Percentiles rank a stretch among this genome's conserved stretches.
These are phyloP conservation scores for Terfezia boudieri DNA, from an alignment of 495 filamentous ascomycete genomes.

Conservation along the genomic window DNA sequence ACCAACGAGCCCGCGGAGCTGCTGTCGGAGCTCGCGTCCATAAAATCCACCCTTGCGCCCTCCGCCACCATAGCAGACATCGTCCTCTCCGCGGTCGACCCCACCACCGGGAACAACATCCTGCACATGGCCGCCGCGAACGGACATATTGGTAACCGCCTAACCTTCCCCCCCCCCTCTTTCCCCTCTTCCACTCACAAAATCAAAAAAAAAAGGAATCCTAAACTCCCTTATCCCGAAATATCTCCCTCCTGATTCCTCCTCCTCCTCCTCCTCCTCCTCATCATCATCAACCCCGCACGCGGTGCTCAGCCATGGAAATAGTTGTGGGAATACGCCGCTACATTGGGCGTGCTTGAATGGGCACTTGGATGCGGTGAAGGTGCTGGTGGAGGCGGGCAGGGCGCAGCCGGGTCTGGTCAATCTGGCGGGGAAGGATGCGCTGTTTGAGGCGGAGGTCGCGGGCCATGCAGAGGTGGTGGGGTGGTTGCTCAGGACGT, in stretches of 20 bases:
- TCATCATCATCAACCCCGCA: too few species aligned
- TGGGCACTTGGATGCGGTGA: constrained; percentile 59
- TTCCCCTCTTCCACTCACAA: constrained; percentile 40
- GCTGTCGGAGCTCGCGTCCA: constrained; percentile 27
- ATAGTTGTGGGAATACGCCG: constrained; percentile 64
- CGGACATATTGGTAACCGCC: constrained; percentile 49
- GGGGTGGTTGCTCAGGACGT: constrained; percentile 39
- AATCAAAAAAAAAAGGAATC: too few species aligned
- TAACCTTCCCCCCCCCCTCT: constrained; percentile 68
- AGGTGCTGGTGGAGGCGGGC: constrained; percentile 40
- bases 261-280: too few species aligned
- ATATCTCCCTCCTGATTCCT: constrained; percentile 68
- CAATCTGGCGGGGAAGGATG: constrained; percentile 67
- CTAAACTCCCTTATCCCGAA: too few species aligned
- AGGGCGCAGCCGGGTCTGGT: constrained; percentile 50
- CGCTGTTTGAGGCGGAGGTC: constrained; percentile 64
- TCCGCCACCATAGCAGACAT: too few species aligned
- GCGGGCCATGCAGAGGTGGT: constrained; percentile 59
- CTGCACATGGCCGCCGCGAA: constrained; percentile 65
- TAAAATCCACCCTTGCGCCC: too few species aligned
- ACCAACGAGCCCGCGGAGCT: constrained; percentile 51
- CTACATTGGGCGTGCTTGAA: constrained; percentile 84
- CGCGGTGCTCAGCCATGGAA: constrained; percentile 33
- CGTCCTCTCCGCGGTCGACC: constrained; percentile 27
- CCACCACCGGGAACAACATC: constrained; percentile 43